phyloP scores from a whole-genome alignment of 768 basidiomycete species.

The Boletus pseudo-olivaceus region DNA sequence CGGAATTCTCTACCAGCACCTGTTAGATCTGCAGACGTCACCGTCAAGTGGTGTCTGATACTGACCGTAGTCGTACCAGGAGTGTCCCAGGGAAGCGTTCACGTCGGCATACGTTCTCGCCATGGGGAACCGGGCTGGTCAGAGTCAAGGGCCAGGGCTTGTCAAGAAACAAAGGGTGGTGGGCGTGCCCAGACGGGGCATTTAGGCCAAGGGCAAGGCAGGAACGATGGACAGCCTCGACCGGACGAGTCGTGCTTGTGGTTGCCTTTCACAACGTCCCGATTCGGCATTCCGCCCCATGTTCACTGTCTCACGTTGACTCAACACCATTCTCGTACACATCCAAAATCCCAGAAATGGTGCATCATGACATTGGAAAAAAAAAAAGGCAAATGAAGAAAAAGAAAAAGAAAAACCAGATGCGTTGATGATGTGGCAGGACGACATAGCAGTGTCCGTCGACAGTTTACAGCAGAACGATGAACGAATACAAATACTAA shows the following conservation, averaged over 20 bases:
- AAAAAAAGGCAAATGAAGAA: too few species aligned
- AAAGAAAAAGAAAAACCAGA: constrained; percentile 7
- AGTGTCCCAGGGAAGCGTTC: constrained; percentile 52
- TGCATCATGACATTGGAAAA: constrained; percentile 19
- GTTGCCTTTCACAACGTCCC: constrained; percentile 2
- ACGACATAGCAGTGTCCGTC: constrained; percentile 26
- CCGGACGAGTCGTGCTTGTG: constrained; percentile 3
- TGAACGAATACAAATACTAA: constrained; percentile 31
- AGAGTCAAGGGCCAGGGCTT: constrained; percentile 17
- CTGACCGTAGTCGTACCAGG: constrained; percentile 65
- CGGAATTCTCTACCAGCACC: constrained; percentile 45
- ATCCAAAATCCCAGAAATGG: constrained; percentile 2
- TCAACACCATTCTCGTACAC: neutral
- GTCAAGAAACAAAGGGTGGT: constrained; percentile 14
- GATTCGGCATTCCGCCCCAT: constrained; percentile 1
- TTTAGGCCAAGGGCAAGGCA: constrained; percentile 21
- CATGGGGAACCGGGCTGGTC: constrained; percentile 29
- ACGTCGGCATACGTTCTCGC: constrained; percentile 54
- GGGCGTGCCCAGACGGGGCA: constrained; percentile 23
- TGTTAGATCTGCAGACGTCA: constrained; percentile 1
- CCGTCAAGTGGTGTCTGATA: neutral
- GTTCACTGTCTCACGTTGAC: neutral
- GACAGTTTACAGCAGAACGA: constrained; percentile 23
- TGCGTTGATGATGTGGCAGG: constrained; percentile 23
- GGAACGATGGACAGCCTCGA: constrained; percentile 19